These are phyloP conservation scores for Xylaria sp. DNA, from an alignment of 2,329 filamentous ascomycete species.

Conservation along the genomic window DNA sequence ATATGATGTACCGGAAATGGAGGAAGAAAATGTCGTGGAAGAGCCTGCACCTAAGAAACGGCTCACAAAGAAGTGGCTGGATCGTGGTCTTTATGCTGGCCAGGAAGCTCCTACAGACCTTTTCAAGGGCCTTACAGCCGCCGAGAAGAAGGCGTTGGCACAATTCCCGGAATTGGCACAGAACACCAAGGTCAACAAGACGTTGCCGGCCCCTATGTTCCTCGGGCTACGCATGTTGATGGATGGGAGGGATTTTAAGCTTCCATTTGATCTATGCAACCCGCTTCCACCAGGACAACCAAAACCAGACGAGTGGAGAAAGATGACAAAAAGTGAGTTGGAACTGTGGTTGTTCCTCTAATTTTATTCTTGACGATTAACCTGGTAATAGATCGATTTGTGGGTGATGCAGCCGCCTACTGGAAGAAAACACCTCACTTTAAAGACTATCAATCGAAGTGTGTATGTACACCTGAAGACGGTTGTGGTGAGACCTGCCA, in stretches of 20 bases:
- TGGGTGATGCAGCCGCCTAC: slow-evolving; percentile 80
- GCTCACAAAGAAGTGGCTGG: slow-evolving; percentile 78
- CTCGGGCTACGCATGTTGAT: slow-evolving; percentile 77
- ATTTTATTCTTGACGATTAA: slow-evolving; percentile 44
- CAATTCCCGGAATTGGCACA: slow-evolving; percentile 59
- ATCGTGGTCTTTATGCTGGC: slow-evolving; percentile 87
- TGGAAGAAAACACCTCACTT: slow-evolving; percentile 84
- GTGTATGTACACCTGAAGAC: slow-evolving; percentile 79
- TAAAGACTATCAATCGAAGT: slow-evolving; percentile 79
- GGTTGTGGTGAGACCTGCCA: slow-evolving; percentile 92
- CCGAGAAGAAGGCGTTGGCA: slow-evolving; percentile 63
- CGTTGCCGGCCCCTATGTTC: slow-evolving; percentile 82
- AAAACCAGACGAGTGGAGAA: slow-evolving; percentile 92
- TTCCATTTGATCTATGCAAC: slow-evolving; percentile 90
- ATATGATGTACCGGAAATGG: slow-evolving; percentile 46
- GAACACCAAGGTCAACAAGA: slow-evolving; percentile 61
- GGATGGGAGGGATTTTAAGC: slow-evolving; percentile 81
- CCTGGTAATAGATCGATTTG: slow-evolving; percentile 78
- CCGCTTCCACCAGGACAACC: slow-evolving; percentile 86
- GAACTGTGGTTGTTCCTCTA: not conserved
- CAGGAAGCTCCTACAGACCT: slow-evolving; percentile 68
- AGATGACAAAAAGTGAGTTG: slow-evolving; percentile 85
- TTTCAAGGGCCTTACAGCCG: slow-evolving; percentile 58
- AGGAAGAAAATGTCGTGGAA: slow-evolving; percentile 51
- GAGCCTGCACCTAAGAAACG: slow-evolving; percentile 54